Percentiles rank a stretch among this genome's conserved stretches.
These are phyloP conservation scores for Hyparrhenia diplandra DNA, from an alignment of 176 grass and related monocot genomes.

Conservation along the genomic window DNA sequence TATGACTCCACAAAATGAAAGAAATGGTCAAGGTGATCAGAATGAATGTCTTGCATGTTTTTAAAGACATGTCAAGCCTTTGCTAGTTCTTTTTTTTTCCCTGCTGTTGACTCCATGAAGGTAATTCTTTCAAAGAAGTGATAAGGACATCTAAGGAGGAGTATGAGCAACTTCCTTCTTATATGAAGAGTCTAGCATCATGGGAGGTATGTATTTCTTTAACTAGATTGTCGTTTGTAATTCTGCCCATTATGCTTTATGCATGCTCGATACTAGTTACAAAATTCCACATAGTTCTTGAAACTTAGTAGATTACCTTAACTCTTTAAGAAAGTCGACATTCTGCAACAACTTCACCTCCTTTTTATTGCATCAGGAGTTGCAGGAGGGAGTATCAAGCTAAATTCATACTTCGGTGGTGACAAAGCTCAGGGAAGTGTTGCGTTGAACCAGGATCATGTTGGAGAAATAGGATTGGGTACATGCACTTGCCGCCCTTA, in stretches of 20 bases:
- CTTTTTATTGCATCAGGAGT: constrained; percentile 48
- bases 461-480: constrained; percentile 67
- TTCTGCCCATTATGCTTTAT: neutral
- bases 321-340: neutral
- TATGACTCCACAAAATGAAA: neutral
- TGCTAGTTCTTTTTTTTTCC: constrained; percentile 4
- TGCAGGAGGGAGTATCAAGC: constrained; percentile 60
- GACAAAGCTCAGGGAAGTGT: constrained; percentile 25
- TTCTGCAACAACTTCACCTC: neutral
- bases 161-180: constrained; percentile 70
- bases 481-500: neutral
- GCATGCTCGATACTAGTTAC: neutral
- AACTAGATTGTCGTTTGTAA: neutral
- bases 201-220: constrained; percentile 62
- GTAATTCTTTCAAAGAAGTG: constrained; percentile 23
- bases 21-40: constrained; percentile 31
- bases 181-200: constrained; percentile 72
- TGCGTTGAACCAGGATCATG: constrained; percentile 71
- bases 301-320: neutral
- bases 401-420: constrained; percentile 63
- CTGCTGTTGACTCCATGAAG: constrained; percentile 8
- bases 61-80: neutral
- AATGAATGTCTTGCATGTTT: neutral
- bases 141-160: constrained; percentile 52
- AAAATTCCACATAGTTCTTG: neutral